Conservation (phyloP, 2,329 filamentous ascomycete species). For the Aphanoascus verrucosus region DNA sequence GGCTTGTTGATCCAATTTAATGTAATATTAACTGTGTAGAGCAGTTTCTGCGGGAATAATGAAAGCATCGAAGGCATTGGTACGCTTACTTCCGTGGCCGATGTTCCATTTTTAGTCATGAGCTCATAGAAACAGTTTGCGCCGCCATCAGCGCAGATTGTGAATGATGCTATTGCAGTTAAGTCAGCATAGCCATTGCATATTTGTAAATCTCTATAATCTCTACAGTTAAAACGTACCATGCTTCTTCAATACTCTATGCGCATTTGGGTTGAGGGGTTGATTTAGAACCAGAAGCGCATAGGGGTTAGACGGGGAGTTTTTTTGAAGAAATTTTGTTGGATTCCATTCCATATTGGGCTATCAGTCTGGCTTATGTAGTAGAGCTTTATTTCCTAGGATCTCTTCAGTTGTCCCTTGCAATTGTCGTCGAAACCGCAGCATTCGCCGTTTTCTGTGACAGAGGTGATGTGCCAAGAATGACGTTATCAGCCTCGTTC, state of each 20-base stretch:
- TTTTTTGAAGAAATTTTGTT: slow-evolving; percentile 31
- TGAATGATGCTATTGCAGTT: slow-evolving; percentile 45
- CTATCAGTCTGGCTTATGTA: not conserved
- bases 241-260: slow-evolving; percentile 28
- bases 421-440: not conserved
- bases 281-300: slow-evolving; percentile 53
- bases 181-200: not conserved
- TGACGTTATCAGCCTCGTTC: not conserved
- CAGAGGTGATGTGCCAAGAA: not conserved
- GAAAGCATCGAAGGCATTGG: slow-evolving; percentile 9
- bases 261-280: slow-evolving; percentile 41
- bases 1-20: not conserved
- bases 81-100: slow-evolving; percentile 26
- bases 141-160: slow-evolving; percentile 81
- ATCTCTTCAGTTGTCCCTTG: not conserved
- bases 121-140: slow-evolving; percentile 62
- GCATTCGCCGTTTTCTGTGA: not conserved
- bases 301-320: slow-evolving; percentile 25
- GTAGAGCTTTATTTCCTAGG: not conserved
- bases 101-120: slow-evolving; percentile 26
- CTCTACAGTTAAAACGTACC: slow-evolving; percentile 22
- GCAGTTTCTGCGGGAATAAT: not conserved
- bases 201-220: not conserved
- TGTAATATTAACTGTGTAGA: not conserved
- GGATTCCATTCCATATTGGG: slow-evolving; percentile 32